These are phyloP conservation scores for Penicillium sp. DNA, from an alignment of 2,329 filamentous ascomycete species.

Conservation along the genomic window DNA sequence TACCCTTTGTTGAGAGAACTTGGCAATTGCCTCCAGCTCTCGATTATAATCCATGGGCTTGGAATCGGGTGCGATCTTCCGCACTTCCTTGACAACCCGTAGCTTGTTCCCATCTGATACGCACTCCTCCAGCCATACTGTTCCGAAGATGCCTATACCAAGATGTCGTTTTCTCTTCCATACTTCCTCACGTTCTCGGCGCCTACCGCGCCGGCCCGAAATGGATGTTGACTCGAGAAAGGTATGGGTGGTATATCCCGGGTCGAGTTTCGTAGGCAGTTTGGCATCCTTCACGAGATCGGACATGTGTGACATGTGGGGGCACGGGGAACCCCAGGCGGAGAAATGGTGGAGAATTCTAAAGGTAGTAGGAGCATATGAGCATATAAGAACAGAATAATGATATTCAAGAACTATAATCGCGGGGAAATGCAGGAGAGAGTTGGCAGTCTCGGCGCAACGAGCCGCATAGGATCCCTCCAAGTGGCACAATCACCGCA, in stretches of 20 bases:
- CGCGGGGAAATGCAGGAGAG: neutral
- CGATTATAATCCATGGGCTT: too few species aligned
- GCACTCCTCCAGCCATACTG: too few species aligned
- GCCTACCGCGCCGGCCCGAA: slow-evolving; percentile 4
- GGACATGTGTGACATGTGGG: slow-evolving; percentile 13
- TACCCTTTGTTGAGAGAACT: too few species aligned
- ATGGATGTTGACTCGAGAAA: slow-evolving; percentile 11
- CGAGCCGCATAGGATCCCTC: neutral
- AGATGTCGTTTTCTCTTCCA: too few species aligned
- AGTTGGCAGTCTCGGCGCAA: neutral
- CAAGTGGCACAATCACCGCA: neutral
- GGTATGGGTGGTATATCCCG: too few species aligned
- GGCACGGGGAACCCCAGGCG: neutral
- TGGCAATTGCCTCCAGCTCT: too few species aligned
- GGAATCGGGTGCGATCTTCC: too few species aligned
- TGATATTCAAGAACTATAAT: neutral
- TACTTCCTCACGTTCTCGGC: slow-evolving; percentile 8
- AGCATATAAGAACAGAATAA: neutral
- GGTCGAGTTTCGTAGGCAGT: too few species aligned
- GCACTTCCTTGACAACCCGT: too few species aligned
- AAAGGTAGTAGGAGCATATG: neutral
- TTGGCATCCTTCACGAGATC: slow-evolving; percentile 16
- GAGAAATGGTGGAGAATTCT: neutral
- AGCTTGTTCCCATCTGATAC: too few species aligned
- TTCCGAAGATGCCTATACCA: too few species aligned